These are phyloP conservation scores for Hyaloscypha finlandica DNA, from an alignment of 495 filamentous ascomycete species.

Conservation along the genomic window DNA sequence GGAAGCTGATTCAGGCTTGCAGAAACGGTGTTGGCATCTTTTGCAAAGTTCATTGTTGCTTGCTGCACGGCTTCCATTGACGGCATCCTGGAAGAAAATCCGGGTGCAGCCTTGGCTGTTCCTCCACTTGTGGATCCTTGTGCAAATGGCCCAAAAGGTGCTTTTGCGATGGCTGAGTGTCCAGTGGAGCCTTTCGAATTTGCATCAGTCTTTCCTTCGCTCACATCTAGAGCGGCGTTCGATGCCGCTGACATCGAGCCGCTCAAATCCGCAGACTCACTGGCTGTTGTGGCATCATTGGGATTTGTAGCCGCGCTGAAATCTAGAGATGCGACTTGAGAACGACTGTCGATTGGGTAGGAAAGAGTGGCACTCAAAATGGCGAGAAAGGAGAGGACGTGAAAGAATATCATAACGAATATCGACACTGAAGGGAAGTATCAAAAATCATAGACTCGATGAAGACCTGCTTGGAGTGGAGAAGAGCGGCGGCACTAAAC, in stretches of 20 bases:
- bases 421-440: conserved; percentile 8
- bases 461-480: conserved; percentile 5
- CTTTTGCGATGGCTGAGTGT: not conserved
- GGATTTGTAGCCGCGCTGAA: not conserved
- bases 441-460: conserved; percentile 3
- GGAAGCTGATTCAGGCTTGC: conserved; percentile 14
- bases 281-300: not conserved
- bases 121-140: not conserved
- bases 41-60: conserved; percentile 14
- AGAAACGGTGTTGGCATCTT: conserved; percentile 23
- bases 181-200: not conserved
- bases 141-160: not conserved
- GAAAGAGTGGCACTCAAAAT: conserved; percentile 12
- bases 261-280: not conserved
- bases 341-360: conserved; percentile 13
- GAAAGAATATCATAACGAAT: conserved; percentile 17
- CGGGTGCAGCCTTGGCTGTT: not conserved
- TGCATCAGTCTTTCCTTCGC: not conserved
- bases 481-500: not conserved
- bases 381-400: conserved; percentile 15
- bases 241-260: not conserved
- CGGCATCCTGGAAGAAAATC: not conserved
- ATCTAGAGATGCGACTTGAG: not conserved
- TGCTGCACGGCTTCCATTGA: conserved; percentile 7
- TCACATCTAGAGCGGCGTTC: not conserved